Conservation (phyloP, 495 filamentous ascomycete genomes). For the Podospora appendiculata region DNA sequence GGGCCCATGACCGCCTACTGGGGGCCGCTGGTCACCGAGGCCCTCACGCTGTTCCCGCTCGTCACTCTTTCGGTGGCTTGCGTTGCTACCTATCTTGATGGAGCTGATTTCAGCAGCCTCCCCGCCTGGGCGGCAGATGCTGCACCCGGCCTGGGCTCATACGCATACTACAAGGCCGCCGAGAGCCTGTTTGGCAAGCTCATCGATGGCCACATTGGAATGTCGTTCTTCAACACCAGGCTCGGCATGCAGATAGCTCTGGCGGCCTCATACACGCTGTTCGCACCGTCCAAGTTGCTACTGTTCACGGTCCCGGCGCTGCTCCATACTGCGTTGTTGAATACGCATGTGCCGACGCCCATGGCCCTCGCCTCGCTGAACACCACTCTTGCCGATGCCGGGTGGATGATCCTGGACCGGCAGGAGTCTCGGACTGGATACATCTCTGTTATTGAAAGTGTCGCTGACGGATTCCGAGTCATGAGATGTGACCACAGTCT, state of each 20-base stretch:
- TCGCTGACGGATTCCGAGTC: slow-evolving; percentile 62
- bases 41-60: slow-evolving; percentile 63
- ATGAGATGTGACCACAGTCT: slow-evolving; percentile 92
- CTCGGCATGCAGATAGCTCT: slow-evolving; percentile 63
- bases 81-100: slow-evolving; percentile 55
- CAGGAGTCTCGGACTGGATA: slow-evolving; percentile 85
- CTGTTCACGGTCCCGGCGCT: slow-evolving; percentile 59
- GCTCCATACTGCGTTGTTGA: slow-evolving; percentile 59
- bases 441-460: slow-evolving; percentile 76
- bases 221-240: slow-evolving; percentile 55
- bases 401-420: slow-evolving; percentile 65
- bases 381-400: slow-evolving; percentile 42
- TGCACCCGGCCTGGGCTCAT: slow-evolving; percentile 53
- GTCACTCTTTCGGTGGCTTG: slow-evolving; percentile 59
- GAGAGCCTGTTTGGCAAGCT: slow-evolving; percentile 45
- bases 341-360: slow-evolving; percentile 58
- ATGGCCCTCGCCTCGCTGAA: slow-evolving; percentile 53
- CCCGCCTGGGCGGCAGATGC: slow-evolving; percentile 50
- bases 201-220: slow-evolving; percentile 51
- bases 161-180: slow-evolving; percentile 51
- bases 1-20: slow-evolving; percentile 52
- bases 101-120: slow-evolving; percentile 45
- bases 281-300: slow-evolving; percentile 62
- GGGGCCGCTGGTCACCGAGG: slow-evolving; percentile 71
- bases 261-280: slow-evolving; percentile 50